phyloP scores from a whole-genome alignment of 495 filamentous ascomycete genomes.

The Podospora australis region DNA sequence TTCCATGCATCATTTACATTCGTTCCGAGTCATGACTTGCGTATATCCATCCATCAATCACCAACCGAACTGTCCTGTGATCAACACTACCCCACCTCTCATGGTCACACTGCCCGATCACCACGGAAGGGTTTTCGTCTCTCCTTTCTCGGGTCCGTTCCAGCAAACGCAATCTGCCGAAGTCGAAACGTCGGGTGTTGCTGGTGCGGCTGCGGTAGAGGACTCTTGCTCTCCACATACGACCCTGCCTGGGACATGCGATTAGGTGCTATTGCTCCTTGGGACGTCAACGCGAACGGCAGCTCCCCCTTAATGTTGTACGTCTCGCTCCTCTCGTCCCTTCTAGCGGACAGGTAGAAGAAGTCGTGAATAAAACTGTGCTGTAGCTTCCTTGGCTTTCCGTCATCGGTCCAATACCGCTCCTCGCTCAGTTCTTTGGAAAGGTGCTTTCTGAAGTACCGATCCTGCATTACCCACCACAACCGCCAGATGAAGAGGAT shows the following conservation, averaged over 20 bases:
- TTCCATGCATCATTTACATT: too few species aligned
- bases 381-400: constrained; percentile 25
- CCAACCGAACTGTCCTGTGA: neutral
- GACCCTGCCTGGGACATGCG: neutral
- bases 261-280: neutral
- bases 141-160: neutral
- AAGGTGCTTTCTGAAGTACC: constrained; percentile 27
- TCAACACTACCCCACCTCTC: neutral
- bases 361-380: constrained; percentile 28
- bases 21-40: too few species aligned
- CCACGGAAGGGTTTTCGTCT: neutral
- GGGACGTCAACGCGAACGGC: neutral
- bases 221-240: neutral
- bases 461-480: constrained; percentile 32
- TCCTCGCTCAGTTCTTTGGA: constrained; percentile 29
- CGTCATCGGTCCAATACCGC: constrained; percentile 30
- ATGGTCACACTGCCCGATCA: neutral
- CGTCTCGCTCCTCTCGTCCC: neutral
- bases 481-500: constrained; percentile 27
- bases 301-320: neutral
- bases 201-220: neutral
- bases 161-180: neutral
- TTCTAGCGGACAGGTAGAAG: constrained; percentile 11
- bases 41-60: neutral
- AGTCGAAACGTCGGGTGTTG: neutral